Percentiles rank a stretch among this genome's conserved stretches.
phyloP scores from a whole-genome alignment of 495 filamentous ascomycete genomes.

The Penicillium samsonianum region DNA sequence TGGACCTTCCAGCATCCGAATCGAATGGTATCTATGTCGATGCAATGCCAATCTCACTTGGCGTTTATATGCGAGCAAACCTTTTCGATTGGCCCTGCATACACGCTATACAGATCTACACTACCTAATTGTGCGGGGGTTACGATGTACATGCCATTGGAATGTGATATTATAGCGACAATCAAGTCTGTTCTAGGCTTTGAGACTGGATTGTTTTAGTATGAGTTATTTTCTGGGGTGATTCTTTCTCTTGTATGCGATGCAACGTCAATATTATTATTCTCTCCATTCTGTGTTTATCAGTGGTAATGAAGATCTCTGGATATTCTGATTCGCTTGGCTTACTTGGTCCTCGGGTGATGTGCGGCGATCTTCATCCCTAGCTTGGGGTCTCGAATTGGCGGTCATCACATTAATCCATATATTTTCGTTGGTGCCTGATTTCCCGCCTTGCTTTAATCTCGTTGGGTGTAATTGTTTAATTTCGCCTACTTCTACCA shows the following conservation, averaged over 20 bases:
- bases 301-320: neutral
- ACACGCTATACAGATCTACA: constrained; percentile 12
- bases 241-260: constrained; percentile 1
- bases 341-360: neutral
- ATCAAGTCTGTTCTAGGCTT: constrained; percentile 14
- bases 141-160: constrained; percentile 26
- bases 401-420: neutral
- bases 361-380: constrained; percentile 8
- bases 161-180: constrained; percentile 27
- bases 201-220: neutral
- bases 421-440: neutral
- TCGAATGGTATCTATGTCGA: neutral
- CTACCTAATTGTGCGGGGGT: neutral
- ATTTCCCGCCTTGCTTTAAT: neutral
- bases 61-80: neutral
- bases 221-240: constrained; percentile 4
- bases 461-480: neutral
- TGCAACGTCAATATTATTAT: neutral
- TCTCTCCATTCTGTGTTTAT: neutral
- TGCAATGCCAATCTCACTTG: neutral
- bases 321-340: neutral
- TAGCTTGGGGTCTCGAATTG: neutral
- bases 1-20: neutral
- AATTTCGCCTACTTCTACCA: neutral
- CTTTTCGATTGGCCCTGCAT: constrained; percentile 4